Evolutionary conservation across 768 basidiomycete species (phyloP).

Genomic region (Tephrocybe rancida): DNA sequence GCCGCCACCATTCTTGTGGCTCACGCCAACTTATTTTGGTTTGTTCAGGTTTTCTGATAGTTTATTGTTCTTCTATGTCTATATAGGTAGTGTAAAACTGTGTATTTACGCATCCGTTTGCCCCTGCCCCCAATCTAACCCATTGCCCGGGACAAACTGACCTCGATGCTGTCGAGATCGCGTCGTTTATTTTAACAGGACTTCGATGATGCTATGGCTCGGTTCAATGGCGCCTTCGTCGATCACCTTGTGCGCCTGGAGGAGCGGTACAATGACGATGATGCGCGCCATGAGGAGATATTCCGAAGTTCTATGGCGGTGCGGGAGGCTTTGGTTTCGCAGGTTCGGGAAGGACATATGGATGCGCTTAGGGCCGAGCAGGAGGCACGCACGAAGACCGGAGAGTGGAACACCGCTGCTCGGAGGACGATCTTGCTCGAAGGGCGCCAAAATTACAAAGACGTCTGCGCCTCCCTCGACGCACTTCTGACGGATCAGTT

Average conservation of each 20-base stretch:
- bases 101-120: too few species aligned
- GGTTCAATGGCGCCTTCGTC: neutral
- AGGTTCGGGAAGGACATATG: neutral
- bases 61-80: too few species aligned
- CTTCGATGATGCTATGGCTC: neutral
- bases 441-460: neutral
- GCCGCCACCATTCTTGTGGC: too few species aligned
- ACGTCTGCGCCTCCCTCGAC: neutral
- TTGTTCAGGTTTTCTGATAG: too few species aligned
- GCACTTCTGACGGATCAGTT: conserved; percentile 1
- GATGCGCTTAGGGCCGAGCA: neutral
- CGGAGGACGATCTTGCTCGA: neutral
- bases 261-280: neutral
- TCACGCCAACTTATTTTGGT: too few species aligned
- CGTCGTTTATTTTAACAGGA: too few species aligned
- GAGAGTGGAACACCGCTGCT: conserved; percentile 3
- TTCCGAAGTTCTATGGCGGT: neutral
- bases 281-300: neutral
- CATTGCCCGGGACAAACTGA: too few species aligned
- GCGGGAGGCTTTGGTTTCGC: neutral
- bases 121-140: too few species aligned
- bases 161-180: too few species aligned
- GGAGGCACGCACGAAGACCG: neutral
- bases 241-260: neutral
- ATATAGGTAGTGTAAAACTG: too few species aligned